Conservation (phyloP, 2,329 filamentous ascomycete genomes). For the Sporothrix pallida region DNA sequence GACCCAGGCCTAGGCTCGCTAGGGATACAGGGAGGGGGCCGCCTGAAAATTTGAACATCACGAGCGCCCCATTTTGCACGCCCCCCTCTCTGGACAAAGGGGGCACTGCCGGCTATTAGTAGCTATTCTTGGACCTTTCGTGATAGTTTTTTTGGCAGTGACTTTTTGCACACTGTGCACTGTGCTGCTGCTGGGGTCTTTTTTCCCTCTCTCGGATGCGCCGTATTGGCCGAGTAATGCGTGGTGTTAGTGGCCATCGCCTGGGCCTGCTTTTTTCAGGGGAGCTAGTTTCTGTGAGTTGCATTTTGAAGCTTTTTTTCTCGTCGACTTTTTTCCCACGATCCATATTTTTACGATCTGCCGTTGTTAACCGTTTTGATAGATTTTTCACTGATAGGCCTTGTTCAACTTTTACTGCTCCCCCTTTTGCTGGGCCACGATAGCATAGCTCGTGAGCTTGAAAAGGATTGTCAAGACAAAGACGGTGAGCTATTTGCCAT, state of each 20-base stretch:
- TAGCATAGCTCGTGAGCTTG: neutral
- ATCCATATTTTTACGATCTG: slow-evolving; percentile 17
- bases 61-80: slow-evolving; percentile 17
- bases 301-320: neutral
- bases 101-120: neutral
- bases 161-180: slow-evolving; percentile 15
- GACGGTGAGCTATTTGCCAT: neutral
- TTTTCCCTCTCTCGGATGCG: slow-evolving; percentile 11
- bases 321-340: neutral
- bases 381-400: neutral
- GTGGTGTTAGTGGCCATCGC: slow-evolving; percentile 1
- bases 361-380: slow-evolving; percentile 1
- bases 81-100: slow-evolving; percentile 20
- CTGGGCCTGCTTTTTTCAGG: neutral
- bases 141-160: too few species aligned
- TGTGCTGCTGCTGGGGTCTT: slow-evolving; percentile 15
- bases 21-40: slow-evolving; percentile 22
- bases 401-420: slow-evolving; percentile 25
- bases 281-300: neutral
- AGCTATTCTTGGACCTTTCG: slow-evolving; percentile 14
- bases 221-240: slow-evolving; percentile 15
- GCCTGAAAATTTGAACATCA: slow-evolving; percentile 31
- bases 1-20: slow-evolving; percentile 6
- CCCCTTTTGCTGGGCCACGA: neutral
- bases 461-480: neutral